These are phyloP conservation scores for Kwoniella mangroviensis DNA, from an alignment of 768 basidiomycete genomes.

Conservation along the genomic window DNA sequence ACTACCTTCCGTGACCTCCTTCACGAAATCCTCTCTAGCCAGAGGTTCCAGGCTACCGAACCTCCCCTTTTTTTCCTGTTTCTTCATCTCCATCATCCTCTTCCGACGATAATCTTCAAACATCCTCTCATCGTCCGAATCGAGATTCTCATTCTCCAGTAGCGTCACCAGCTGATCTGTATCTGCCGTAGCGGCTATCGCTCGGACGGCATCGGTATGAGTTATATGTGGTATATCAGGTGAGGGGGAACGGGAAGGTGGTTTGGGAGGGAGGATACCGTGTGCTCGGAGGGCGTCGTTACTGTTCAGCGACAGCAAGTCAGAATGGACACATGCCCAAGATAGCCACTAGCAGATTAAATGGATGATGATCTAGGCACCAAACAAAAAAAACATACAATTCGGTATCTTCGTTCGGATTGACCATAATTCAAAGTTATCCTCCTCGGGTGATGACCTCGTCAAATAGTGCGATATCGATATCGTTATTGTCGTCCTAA, in stretches of 20 bases:
- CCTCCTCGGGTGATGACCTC: too few relatives aligned
- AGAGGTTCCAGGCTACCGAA: conserved; percentile 90
- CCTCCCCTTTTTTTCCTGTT: conserved; percentile 64
- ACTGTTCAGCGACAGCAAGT: conserved; percentile 59
- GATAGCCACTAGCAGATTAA: not conserved
- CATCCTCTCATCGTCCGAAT: conserved; percentile 76
- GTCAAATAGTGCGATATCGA: too few relatives aligned
- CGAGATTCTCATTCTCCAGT: conserved; percentile 72
- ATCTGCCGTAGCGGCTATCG: conserved; percentile 46
- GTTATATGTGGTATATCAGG: conserved; percentile 84
- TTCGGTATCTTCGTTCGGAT: conserved; percentile 92
- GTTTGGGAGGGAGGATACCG: conserved; percentile 82
- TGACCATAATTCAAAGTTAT: conserved; percentile 54
- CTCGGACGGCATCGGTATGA: conserved; percentile 46
- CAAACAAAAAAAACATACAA: conserved; percentile 67
- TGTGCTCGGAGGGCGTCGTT: conserved; percentile 92
- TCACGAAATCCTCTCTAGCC: conserved; percentile 87
- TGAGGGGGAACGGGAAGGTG: conserved; percentile 66
- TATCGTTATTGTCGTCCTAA: not conserved
- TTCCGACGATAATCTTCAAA: conserved; percentile 71
- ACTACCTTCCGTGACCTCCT: conserved; percentile 94
- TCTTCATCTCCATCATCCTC: conserved; percentile 68
- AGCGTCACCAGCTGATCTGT: conserved; percentile 64
- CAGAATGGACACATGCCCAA: not conserved
- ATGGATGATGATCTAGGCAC: not conserved